Conservation (phyloP, 306 rosid species). For the Alnus rubra region DNA sequence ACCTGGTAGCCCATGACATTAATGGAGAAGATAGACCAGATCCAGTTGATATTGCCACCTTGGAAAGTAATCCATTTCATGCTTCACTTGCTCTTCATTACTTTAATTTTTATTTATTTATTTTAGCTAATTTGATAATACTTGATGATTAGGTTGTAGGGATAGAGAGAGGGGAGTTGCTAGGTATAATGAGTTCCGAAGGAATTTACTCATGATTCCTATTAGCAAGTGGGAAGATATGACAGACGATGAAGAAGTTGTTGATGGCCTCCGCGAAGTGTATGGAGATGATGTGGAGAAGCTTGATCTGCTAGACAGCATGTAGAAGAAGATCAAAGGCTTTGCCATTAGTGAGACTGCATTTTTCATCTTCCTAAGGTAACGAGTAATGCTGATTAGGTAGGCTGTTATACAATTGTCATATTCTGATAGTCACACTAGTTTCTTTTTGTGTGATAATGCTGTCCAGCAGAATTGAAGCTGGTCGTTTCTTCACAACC, state of each 20-base stretch:
- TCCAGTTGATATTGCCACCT: slow-evolving; percentile 66
- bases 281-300: slow-evolving; percentile 76
- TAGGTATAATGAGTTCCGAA: slow-evolving; percentile 66
- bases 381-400: too few species aligned
- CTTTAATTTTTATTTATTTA: too few species aligned
- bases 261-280: slow-evolving; percentile 52
- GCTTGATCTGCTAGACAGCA: slow-evolving; percentile 67
- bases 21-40: slow-evolving; percentile 74
- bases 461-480: slow-evolving; percentile 70
- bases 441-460: slow-evolving; percentile 11
- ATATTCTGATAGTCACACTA: neutral
- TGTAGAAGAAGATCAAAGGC: slow-evolving; percentile 78
- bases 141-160: slow-evolving; percentile 48
- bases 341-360: slow-evolving; percentile 80
- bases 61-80: slow-evolving; percentile 51
- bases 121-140: slow-evolving; percentile 21
- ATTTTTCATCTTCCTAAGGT: slow-evolving; percentile 73
- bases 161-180: slow-evolving; percentile 81
- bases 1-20: slow-evolving; percentile 61
- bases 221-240: slow-evolving; percentile 71
- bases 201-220: slow-evolving; percentile 66
- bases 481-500: slow-evolving; percentile 78
- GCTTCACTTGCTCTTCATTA: neutral
- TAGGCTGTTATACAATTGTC: neutral
- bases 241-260: slow-evolving; percentile 55